Evolutionary conservation across 306 rosid species (phyloP).

Genomic region (Betula pendula): DNA sequence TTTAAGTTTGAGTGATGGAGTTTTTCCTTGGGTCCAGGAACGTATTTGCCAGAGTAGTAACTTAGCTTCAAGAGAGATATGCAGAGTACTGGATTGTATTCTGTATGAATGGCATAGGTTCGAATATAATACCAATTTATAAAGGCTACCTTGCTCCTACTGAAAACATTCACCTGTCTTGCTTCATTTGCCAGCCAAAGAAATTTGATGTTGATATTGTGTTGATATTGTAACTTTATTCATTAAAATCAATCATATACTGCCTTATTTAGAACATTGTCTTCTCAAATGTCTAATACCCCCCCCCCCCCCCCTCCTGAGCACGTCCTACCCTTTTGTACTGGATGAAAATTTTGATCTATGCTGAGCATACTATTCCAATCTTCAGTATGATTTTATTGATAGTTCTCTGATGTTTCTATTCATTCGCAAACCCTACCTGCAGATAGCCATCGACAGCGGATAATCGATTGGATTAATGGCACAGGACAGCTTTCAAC

Average conservation of each 20-base stretch:
- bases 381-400: background rate
- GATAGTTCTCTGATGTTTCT: background rate
- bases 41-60: background rate
- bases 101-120: background rate
- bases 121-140: background rate
- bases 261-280: background rate
- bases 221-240: no score
- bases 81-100: background rate
- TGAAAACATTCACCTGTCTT: background rate
- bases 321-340: background rate
- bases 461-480: slow-evolving; percentile 79
- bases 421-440: background rate
- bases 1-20: background rate
- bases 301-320: background rate
- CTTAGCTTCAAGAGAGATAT: background rate
- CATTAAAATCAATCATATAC: no score
- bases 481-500: slow-evolving; percentile 79
- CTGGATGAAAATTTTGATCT: background rate
- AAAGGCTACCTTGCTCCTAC: background rate
- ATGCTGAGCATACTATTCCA: background rate
- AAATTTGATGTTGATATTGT: no score
- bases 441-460: slow-evolving; percentile 87
- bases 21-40: background rate
- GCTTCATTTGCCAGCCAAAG: slow-evolving; percentile 6
- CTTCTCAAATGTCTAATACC: background rate